Evolutionary conservation across 2,329 filamentous ascomycete genomes (phyloP), one percentile per base, ranked within the genome.

Genomic region (Apiospora rasikravindrae): DNA sequence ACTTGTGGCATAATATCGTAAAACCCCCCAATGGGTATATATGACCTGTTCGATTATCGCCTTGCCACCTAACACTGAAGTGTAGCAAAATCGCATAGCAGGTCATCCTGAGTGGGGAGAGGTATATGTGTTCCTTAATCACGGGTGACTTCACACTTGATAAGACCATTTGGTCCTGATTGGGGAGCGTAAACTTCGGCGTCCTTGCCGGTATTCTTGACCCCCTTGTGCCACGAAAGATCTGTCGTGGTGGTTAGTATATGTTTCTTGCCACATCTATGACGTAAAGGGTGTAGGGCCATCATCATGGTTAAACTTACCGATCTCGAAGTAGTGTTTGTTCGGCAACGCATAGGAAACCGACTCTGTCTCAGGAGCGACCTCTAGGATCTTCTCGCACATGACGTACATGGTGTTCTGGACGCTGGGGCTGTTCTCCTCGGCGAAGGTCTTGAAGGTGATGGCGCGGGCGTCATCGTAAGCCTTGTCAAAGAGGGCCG

Each of bases 331-430:
- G 86, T 98, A 98, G 85, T 99, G 96, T 87, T 98, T 98, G 87
- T 99, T 99, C 14, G 96, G 96, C 79, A 99, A 87, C 11, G 92
- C 88, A 81, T 98, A 98, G 77, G 92, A 89, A 57, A 96, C 94
- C 29, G 88, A 87, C 64, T 92, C 89, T 29, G 95, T 89, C 75
- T 91, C 86, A 19, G 94, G 92, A 33, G 91, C 93, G 29, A 87
- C 90, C 11, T 89, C 92, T 70, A 99, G 87, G 76, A 99, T 98
- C 82, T 92, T 87, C 82, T 96, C 93, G 78, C 90, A 91, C 96
- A 99, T 99, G 87, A 98, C 97, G 87, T 98, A 99, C 96, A 99
- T 98, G 73, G 96, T 98, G 78, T 92, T 92, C 85, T 99, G 96
- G 33, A 99, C 96, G 78, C 94, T 97, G 67, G 96, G 94, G 78